Conservation (phyloP, 345 rosid species). For the Cochlearia excelsa region DNA sequence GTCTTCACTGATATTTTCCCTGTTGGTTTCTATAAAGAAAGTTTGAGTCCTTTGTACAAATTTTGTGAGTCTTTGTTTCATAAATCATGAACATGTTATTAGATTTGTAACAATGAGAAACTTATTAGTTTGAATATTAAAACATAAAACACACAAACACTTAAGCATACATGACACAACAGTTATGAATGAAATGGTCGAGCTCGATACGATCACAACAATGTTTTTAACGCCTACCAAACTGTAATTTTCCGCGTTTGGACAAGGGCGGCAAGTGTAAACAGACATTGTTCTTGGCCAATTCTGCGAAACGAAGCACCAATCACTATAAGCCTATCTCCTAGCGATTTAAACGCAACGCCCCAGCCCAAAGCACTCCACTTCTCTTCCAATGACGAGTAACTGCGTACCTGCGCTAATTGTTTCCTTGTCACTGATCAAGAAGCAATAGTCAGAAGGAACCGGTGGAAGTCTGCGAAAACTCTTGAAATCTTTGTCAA, state of each 20-base stretch:
- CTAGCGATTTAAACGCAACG: slow-evolving; percentile 38
- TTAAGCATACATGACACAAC: slow-evolving; percentile 23
- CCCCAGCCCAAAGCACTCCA: slow-evolving; percentile 72
- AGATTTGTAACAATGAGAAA: slow-evolving; percentile 6
- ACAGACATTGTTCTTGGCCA: slow-evolving; percentile 42
- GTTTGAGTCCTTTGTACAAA: background rate
- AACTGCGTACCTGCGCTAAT: slow-evolving; percentile 57
- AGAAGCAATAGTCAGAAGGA: slow-evolving; percentile 54
- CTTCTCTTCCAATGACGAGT: slow-evolving; percentile 55
- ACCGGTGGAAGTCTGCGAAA: slow-evolving; percentile 50
- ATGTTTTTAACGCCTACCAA: slow-evolving; percentile 11
- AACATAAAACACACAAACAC: no score
- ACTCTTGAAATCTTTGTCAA: slow-evolving; percentile 46
- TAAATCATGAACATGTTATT: background rate
- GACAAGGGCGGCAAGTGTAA: slow-evolving; percentile 54
- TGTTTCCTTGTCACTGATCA: background rate
- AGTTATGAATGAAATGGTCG: background rate
- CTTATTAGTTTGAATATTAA: slow-evolving; percentile 8
- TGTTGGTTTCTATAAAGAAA: background rate
- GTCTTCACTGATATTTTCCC: slow-evolving; percentile 30
- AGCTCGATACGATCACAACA: background rate
- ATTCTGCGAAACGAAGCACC: slow-evolving; percentile 44
- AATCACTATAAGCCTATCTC: slow-evolving; percentile 54
- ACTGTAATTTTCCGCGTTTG: slow-evolving; percentile 31
- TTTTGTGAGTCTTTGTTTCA: slow-evolving; percentile 11